Conservation (phyloP, 352 stramenopile genomes). For the Pythium dissotocum region DNA sequence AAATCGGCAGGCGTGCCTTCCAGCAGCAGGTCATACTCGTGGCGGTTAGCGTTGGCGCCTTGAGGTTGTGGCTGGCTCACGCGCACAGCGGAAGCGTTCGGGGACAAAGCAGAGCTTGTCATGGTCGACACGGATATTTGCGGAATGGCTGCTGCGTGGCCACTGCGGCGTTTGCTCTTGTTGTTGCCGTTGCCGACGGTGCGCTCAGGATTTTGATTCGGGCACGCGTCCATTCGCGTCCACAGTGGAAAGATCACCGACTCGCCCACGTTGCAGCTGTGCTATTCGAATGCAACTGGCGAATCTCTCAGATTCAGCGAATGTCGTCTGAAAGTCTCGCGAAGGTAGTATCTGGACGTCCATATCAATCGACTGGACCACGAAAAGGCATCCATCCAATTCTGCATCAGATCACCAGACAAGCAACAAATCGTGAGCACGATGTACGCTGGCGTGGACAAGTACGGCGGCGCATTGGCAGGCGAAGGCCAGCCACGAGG, state of each 20-base stretch:
- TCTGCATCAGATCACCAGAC: constrained; percentile 6
- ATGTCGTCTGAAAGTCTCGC: neutral
- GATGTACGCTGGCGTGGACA: constrained; percentile 85
- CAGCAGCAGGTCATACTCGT: constrained; percentile 26
- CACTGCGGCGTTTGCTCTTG: neutral
- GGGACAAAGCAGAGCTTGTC: constrained; percentile 25
- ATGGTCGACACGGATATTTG: constrained; percentile 6
- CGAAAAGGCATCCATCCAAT: constrained; percentile 21
- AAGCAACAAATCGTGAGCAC: constrained; percentile 1
- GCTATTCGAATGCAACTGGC: neutral
- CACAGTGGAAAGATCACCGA: constrained; percentile 1
- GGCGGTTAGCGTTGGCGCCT: neutral
- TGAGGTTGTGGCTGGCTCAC: neutral
- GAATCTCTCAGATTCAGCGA: constrained; percentile 13
- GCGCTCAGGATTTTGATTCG: neutral
- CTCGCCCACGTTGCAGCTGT: constrained; percentile 6
- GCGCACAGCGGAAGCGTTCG: neutral
- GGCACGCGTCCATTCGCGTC: constrained; percentile 6
- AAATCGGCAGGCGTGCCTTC: constrained; percentile 2
- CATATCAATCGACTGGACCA: constrained; percentile 5
- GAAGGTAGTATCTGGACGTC: constrained; percentile 4
- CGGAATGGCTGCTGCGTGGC: constrained; percentile 1
- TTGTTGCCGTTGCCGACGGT: neutral
- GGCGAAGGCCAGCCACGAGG: constrained; percentile 54
- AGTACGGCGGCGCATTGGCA: constrained; percentile 74